A percentile compares a stretch with the other conserved stretches of the same genome.
phyloP scores from a whole-genome alignment of 805 yeast genomes.

The Barnettozyma siamensis region DNA sequence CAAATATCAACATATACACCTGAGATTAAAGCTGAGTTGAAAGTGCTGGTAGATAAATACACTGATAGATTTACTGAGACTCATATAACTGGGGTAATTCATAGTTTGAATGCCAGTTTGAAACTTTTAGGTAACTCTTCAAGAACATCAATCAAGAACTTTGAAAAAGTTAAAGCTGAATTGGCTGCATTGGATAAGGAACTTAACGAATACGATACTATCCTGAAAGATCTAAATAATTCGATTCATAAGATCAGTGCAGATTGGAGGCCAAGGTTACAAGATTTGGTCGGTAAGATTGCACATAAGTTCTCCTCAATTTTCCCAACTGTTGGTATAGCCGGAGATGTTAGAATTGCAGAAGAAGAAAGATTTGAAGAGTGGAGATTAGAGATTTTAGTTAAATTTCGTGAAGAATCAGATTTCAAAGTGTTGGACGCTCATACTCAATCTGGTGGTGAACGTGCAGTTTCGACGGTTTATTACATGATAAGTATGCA shows the following conservation, averaged over 20 bases:
- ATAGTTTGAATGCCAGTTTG: constrained; percentile 42
- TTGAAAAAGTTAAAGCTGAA: constrained; percentile 26
- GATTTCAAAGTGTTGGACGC: constrained; percentile 67
- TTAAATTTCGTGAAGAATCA: constrained; percentile 76
- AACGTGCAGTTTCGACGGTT: constrained; percentile 91
- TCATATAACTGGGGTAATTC: constrained; percentile 35
- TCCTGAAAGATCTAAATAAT: constrained; percentile 25
- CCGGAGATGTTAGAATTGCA: constrained; percentile 68
- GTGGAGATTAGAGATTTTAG: constrained; percentile 82
- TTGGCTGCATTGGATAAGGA: constrained; percentile 18
- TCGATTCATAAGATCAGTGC: constrained; percentile 34
- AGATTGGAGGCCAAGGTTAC: constrained; percentile 60
- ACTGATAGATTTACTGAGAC: constrained; percentile 33
- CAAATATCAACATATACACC: constrained; percentile 31
- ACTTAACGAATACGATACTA: constrained; percentile 19
- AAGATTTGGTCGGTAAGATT: constrained; percentile 45
- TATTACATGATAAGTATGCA: constrained; percentile 87
- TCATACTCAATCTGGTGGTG: constrained; percentile 97
- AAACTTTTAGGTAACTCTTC: constrained; percentile 31
- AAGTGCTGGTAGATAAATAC: constrained; percentile 36
- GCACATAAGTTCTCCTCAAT: constrained; percentile 60
- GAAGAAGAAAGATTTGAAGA: constrained; percentile 50
- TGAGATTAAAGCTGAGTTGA: constrained; percentile 35
- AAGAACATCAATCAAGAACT: constrained; percentile 31
- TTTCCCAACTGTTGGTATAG: constrained; percentile 74